Conservation (phyloP, 495 filamentous ascomycete genomes). For the Hypoxylon subgilvum region DNA sequence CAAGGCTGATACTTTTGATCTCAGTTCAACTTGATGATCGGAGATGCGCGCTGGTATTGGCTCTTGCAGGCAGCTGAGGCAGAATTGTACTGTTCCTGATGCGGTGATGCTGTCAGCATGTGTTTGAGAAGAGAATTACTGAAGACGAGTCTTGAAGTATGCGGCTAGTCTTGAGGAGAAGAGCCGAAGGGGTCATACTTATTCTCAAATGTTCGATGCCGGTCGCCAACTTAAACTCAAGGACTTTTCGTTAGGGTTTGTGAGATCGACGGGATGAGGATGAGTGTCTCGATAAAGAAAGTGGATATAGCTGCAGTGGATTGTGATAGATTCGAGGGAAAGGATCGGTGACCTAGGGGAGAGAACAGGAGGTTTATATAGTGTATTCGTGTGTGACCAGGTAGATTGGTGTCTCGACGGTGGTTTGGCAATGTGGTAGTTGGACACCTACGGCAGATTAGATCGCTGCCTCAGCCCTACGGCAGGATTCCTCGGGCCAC, state of each 20-base stretch:
- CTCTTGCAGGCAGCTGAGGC: too few species aligned
- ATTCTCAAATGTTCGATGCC: too few species aligned
- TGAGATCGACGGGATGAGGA: slow-evolving; percentile 3
- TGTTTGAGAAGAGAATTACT: too few species aligned
- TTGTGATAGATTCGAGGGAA: slow-evolving; percentile 9
- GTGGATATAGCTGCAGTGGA: slow-evolving; percentile 1
- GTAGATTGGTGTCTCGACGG: slow-evolving; percentile 6
- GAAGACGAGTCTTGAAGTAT: background rate
- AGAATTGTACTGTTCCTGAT: too few species aligned
- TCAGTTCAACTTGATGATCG: too few species aligned
- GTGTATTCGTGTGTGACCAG: slow-evolving; percentile 15
- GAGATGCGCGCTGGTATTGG: too few species aligned
- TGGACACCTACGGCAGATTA: slow-evolving; percentile 30
- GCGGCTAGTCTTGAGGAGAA: background rate
- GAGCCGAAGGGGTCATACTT: background rate
- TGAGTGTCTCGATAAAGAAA: background rate
- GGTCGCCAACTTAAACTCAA: background rate
- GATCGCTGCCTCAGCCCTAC: slow-evolving; percentile 36
- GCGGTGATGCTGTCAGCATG: too few species aligned
- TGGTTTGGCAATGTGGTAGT: slow-evolving; percentile 25
- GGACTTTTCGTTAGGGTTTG: background rate
- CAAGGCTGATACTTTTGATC: too few species aligned
- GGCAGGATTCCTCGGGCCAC: slow-evolving; percentile 35
- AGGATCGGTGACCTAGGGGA: slow-evolving; percentile 3
- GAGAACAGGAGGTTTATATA: slow-evolving; percentile 30